Base-by-base conservation (phyloP, 768 basidiomycete species). In the Boletus rex-veris region DNA sequence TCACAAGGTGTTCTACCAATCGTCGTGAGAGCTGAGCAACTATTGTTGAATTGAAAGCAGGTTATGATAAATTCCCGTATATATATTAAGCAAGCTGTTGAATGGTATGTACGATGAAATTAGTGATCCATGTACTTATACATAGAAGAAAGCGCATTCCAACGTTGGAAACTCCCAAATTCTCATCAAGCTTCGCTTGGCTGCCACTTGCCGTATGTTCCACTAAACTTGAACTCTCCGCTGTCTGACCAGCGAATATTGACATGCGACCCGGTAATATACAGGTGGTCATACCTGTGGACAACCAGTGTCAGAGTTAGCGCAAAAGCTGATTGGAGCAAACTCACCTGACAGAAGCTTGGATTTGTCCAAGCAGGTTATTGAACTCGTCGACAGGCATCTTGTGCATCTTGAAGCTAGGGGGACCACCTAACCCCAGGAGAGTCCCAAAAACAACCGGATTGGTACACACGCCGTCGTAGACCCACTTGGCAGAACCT, bases 141-240 rank as follows among this genome's bases (percentile, higher is more conserved):
- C 26, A 14, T 35, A 63, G 48, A 30, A 24, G 10, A 30, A 40
- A 28, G 16, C 7, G 8, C 6, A 11, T 21, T 6, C 4, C 6
- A 21, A 14, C 4, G 19, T 45, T 28, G 6, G 18, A 49, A 11
- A 26, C 8, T 28, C 10, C 21, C 30, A 10, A 12, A 33, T 3
- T 8, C 26, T 31, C 24, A 28, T 37, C 7, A 42, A n/a, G 2
- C 11, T 7, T 15, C 11, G n/a, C 18, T 5, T 7, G 16, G 28
- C 21, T 26, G 15, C 5, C 24, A 31, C 35, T 50, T 63, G 31
- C 78, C 79, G 55, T 81, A 80, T 10, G 75, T 68, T 19, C 80
- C 79, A 55, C 77, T 82, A 61, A 80, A 76, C 63, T 82, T 82
- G 72, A 83, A 81, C 48, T 80, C 78, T n/a, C 79, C 78, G 15